Conservation (phyloP, 768 basidiomycete genomes). For the Rickenella mellea region DNA sequence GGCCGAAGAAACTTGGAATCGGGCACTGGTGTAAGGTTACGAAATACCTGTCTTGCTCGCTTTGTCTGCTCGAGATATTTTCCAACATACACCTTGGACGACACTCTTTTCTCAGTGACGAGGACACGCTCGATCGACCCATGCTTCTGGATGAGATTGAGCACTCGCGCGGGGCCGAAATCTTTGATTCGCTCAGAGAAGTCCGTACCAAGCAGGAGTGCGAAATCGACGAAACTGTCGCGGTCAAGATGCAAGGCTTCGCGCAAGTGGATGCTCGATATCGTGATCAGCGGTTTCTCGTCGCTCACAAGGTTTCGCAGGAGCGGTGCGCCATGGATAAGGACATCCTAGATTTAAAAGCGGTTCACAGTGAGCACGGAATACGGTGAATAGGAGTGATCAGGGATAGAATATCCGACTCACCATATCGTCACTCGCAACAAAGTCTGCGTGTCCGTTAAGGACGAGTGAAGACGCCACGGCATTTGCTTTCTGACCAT, state of each 20-base stretch:
- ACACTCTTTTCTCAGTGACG: constrained; percentile 30
- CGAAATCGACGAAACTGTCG: constrained; percentile 69
- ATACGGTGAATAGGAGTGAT: constrained; percentile 12
- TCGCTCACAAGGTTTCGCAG: constrained; percentile 65
- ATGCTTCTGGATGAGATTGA: constrained; percentile 64
- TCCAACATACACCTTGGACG: constrained; percentile 42
- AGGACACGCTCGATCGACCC: constrained; percentile 68
- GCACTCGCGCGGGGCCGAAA: constrained; percentile 69
- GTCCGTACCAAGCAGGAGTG: constrained; percentile 82
- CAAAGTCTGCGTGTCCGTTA: constrained; percentile 73
- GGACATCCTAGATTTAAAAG: constrained; percentile 52
- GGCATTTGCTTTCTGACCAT: constrained; percentile 78
- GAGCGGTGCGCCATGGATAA: constrained; percentile 75
- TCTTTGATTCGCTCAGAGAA: constrained; percentile 80
- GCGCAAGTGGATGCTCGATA: constrained; percentile 59
- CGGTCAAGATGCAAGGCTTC: constrained; percentile 44
- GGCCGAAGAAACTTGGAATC: constrained; percentile 24
- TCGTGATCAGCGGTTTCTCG: constrained; percentile 46
- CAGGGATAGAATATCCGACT: constrained; percentile 9
- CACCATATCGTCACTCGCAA: constrained; percentile 86
- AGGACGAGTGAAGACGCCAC: constrained; percentile 71
- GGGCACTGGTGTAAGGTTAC: constrained; percentile 56
- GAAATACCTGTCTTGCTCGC: constrained; percentile 54
- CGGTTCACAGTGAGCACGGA: too few relatives aligned
- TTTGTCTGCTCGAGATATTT: constrained; percentile 59